Evolutionary conservation across 768 basidiomycete genomes (phyloP).

Genomic region (Phlebiopsis flavidoalba): DNA sequence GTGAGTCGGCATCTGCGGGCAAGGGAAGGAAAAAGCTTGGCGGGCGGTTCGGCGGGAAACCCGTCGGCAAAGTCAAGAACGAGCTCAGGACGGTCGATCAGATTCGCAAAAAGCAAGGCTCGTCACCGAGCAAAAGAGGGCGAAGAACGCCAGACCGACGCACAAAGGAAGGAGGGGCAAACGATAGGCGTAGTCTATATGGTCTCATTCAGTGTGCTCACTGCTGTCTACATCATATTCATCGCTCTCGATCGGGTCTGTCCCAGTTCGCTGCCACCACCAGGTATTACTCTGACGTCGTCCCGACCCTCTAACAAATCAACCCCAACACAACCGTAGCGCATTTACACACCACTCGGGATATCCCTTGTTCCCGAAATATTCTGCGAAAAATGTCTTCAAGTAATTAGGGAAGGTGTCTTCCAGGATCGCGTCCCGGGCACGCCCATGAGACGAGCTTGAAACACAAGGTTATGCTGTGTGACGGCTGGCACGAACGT

Average conservation of each 20-base stretch:
- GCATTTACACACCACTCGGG: slow-evolving; percentile 90
- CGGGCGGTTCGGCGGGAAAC: slow-evolving; percentile 54
- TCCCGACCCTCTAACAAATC: slow-evolving; percentile 61
- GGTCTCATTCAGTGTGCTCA: background rate
- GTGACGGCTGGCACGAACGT: slow-evolving; percentile 55
- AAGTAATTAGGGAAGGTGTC: slow-evolving; percentile 79
- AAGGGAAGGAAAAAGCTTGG: slow-evolving; percentile 25
- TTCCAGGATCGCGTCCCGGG: slow-evolving; percentile 73
- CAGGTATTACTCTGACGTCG: slow-evolving; percentile 46
- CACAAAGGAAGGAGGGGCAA: slow-evolving; percentile 36
- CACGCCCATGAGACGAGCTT: slow-evolving; percentile 83
- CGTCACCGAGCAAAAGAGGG: slow-evolving; percentile 55
- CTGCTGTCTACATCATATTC: background rate
- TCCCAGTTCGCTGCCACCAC: slow-evolving; percentile 79
- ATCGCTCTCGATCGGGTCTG: slow-evolving; percentile 40
- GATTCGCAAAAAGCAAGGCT: slow-evolving; percentile 80
- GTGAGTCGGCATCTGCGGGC: slow-evolving; percentile 21
- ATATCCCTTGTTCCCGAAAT: slow-evolving; percentile 75
- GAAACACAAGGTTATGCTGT: slow-evolving; percentile 79
- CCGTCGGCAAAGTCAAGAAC: slow-evolving; percentile 59
- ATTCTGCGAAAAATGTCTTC: slow-evolving; percentile 66
- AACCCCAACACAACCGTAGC: slow-evolving; percentile 73
- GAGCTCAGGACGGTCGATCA: slow-evolving; percentile 87
- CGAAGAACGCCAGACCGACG: slow-evolving; percentile 74
- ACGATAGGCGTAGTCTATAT: slow-evolving; percentile 19